Evolutionary conservation across 345 rosid species (phyloP).

Genomic region (Microthlaspi erraticum): DNA sequence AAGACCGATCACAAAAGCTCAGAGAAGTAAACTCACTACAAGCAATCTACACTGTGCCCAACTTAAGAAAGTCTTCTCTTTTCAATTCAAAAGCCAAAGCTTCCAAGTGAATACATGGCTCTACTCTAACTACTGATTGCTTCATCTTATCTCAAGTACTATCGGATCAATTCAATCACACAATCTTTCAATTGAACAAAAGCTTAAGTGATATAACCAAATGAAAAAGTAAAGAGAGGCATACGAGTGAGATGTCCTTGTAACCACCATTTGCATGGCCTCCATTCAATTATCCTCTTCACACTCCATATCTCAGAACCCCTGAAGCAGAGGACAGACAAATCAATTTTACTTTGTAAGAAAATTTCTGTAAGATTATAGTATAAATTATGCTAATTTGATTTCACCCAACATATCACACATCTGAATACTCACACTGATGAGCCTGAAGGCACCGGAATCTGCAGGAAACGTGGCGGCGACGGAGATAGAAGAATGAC

Average conservation of each 20-base stretch:
- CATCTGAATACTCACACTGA: conserved; percentile 44
- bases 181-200: background rate
- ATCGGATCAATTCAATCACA: conserved; percentile 1
- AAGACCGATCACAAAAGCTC: conserved; percentile 61
- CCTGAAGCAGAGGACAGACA: conserved; percentile 40
- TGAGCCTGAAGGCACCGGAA: conserved; percentile 32
- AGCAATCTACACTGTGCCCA: conserved; percentile 18
- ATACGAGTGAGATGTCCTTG: conserved; percentile 67
- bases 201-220: conserved; percentile 10
- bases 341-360: background rate
- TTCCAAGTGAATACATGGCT: background rate
- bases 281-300: conserved; percentile 76
- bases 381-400: background rate
- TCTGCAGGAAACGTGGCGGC: conserved; percentile 43
- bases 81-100: background rate
- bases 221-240: conserved; percentile 18
- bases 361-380: background rate
- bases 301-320: conserved; percentile 80
- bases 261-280: conserved; percentile 96
- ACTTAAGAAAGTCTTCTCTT: background rate
- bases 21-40: conserved; percentile 37
- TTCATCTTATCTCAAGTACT: too few species aligned
- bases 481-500: conserved; percentile 61
- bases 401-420: background rate
- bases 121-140: too few species aligned